Base-by-base conservation (phyloP, 257 asterid species). In the Cynanchum wilfordii region DNA sequence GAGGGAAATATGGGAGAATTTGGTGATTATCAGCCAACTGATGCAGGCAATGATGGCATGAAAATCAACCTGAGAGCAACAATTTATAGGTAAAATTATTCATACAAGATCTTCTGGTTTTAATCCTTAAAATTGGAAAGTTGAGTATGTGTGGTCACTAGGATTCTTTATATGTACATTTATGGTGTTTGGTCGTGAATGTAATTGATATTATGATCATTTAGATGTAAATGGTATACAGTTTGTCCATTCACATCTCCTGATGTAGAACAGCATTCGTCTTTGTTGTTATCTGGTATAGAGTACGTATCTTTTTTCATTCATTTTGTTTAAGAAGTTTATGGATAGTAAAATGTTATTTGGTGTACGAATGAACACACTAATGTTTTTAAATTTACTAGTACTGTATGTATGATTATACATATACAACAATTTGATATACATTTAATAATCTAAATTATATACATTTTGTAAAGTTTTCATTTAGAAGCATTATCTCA, bases 11-110 rank as follows among this genome's bases (percentile, higher is more conserved):
- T n/a, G 58, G 82, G 73, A 52, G 78, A 71, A 78, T 54, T 60
- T 49, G 55, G 83, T 62, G 75, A 71, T 64, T 78, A 83, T 75
- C 79, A 76, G 77, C 84, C 62, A 77, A 65, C 78, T 79, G 86
- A 87, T 80, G 63, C 62, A 44, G 86, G 83, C 77, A 65, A 75
- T 63, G 93, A 84, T 79, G 88, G 84, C 75, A 86, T 91, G 69
- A 94, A 88, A 82, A 94, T 90, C 85, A 91, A 94, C 78, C 78
- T 94, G 73, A 91, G 87, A 84, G 94, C 98, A 77, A 94, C 93
- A 59, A 69, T 90, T 70, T 94, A 89, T 85, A 87, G 97, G 99
- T 92, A 68, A 58, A 45, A 44, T 71, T 73, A 0, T 47, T 71
- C 19, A 27, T 20, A 11, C 25, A 25, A 59, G 5, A 54, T 33